phyloP scores from a whole-genome alignment of 1,284 basidiomycete genomes.

The Rugiboletus extremiorientalis region DNA sequence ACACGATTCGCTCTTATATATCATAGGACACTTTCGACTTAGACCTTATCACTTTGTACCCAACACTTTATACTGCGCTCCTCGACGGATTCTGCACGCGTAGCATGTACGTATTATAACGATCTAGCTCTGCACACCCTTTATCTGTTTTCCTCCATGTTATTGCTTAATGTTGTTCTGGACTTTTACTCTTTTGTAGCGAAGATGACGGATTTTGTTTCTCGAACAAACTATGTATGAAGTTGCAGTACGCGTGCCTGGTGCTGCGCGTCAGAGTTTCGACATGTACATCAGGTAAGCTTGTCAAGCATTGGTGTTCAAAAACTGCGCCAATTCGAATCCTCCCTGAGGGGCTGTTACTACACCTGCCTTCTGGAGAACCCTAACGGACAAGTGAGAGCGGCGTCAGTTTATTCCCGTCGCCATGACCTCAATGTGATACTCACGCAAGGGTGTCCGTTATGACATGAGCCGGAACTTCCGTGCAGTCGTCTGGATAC shows the following conservation, averaged over 20 bases:
- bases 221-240: not conserved
- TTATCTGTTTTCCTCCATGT: conserved; percentile 5
- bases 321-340: conserved; percentile 18
- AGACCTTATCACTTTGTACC: conserved; percentile 18
- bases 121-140: not conserved
- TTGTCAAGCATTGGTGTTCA: conserved; percentile 15
- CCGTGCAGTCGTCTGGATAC: conserved; percentile 67
- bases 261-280: not conserved
- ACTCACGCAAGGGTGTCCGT: conserved; percentile 67
- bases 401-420: not conserved
- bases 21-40: conserved; percentile 22
- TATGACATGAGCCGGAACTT: conserved; percentile 64
- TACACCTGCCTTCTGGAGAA: conserved; percentile 29
- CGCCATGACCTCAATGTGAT: not conserved
- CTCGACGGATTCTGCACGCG: conserved; percentile 15
- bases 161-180: conserved; percentile 20
- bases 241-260: not conserved
- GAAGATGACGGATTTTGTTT: not conserved
- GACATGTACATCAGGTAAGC: conserved; percentile 14
- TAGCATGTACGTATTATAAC: conserved; percentile 16
- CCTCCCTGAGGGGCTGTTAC: conserved; percentile 16
- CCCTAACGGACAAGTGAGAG: conserved; percentile 8
- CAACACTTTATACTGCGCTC: conserved; percentile 4
- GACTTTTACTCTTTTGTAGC: conserved; percentile 11
- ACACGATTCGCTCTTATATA: conserved; percentile 22